Conservation (phyloP, 2,329 filamentous ascomycete genomes). For the Ceratocystis destructans region DNA sequence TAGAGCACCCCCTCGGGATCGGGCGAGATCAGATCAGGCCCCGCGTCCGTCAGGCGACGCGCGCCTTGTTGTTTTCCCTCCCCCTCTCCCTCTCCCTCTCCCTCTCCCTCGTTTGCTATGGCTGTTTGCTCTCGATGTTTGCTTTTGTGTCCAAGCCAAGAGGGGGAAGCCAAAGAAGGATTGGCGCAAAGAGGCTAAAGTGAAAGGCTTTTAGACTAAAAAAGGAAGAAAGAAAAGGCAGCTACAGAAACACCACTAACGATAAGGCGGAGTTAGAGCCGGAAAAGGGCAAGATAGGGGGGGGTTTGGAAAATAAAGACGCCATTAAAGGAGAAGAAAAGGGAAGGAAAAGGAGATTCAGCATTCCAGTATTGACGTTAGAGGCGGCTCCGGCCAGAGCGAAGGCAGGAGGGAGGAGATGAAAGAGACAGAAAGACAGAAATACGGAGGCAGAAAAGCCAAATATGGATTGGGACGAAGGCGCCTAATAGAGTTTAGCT, state of each 20-base stretch:
- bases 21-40: too few species aligned
- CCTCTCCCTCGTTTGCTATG: too few species aligned
- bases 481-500: neutral
- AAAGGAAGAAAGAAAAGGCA: neutral
- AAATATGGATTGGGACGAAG: neutral
- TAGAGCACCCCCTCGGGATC: too few species aligned
- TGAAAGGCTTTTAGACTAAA: neutral
- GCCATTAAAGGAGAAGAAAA: neutral
- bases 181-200: too few species aligned
- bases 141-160: too few species aligned
- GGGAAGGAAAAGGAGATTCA: neutral
- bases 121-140: too few species aligned
- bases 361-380: neutral
- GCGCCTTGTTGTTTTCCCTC: too few species aligned
- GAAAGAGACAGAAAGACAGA: constrained; percentile 6
- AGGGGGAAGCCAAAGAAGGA: too few species aligned
- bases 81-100: too few species aligned
- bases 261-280: neutral
- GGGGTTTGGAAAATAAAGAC: neutral
- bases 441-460: neutral
- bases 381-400: neutral
- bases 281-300: neutral
- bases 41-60: too few species aligned
- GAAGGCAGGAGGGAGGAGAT: neutral
- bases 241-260: neutral